Evolutionary conservation across 2,329 filamentous ascomycete species (phyloP), one percentile per base, ranked within the genome.

Genomic region (Pseudogymnoascus destructans): DNA sequence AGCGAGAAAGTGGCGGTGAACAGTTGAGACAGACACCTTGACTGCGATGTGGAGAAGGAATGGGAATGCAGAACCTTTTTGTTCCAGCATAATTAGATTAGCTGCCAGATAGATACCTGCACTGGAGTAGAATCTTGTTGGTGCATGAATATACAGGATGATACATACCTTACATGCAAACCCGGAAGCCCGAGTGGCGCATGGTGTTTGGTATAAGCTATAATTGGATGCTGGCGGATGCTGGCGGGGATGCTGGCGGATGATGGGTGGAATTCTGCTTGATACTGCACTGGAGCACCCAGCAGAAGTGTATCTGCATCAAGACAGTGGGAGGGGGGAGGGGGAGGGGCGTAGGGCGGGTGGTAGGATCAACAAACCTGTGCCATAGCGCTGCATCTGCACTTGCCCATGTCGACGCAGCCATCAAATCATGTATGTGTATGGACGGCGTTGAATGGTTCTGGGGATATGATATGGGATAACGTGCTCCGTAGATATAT

Each of bases 201-300:
- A 52, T 52, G 42, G 23, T 52, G 42, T 27, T 30, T 27, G 42
- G 42, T 30, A 27, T 17, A 52, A 30, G 42, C 23, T 52, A 52
- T 52, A 52, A 52, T 52, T 52, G 27, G 27, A 30, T 30, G 27
- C 27, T 30, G 27, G 27, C 9, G 27, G 40, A n/a, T n/a, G n/a
- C n/a, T n/a, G n/a, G n/a, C n/a, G n/a, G n/a, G n/a, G n/a, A n/a
- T n/a, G n/a, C n/a, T n/a, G n/a, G n/a, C n/a, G n/a, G 42, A 52
- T 27, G 42, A 52, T 52, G 42, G 42, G 42, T 52, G 42, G 42
- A 25, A 52, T 52, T 52, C 42, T 52, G n/a, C n/a, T 17, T 49
- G 10, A 11, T 21, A 40, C 36, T 21, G 36, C 3, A 40, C 36
- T 21, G 36, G 1, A 21, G 36, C 15, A 42, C 1, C 15, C 10